Conservation (phyloP, 2,329 filamentous ascomycete species). For the Phaeosphaeriaceae sp. region DNA sequence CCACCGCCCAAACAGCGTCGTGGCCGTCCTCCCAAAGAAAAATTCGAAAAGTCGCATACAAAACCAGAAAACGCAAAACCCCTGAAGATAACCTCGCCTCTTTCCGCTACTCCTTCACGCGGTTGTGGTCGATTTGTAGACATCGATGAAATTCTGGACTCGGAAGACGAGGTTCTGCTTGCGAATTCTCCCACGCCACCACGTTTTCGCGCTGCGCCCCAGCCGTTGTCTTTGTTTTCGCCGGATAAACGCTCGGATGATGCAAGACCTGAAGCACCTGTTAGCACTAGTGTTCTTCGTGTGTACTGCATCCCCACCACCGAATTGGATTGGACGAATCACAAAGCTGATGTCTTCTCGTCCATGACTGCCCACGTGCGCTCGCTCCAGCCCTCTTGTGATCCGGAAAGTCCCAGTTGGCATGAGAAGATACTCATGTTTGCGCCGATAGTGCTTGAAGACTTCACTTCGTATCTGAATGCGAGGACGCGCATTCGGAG, state of each 20-base stretch:
- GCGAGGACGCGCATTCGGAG: conserved; percentile 28
- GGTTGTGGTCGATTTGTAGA: conserved; percentile 36
- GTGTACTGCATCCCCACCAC: conserved; percentile 24
- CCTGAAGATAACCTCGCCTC: background rate
- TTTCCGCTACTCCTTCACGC: conserved; percentile 21
- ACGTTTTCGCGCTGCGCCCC: conserved; percentile 23
- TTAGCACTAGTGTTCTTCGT: conserved; percentile 1
- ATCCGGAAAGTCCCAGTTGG: conserved; percentile 69
- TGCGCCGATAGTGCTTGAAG: conserved; percentile 88
- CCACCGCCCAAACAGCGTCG: conserved; percentile 16
- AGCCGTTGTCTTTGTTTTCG: conserved; percentile 23
- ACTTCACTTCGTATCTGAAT: conserved; percentile 85
- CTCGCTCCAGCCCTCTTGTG: conserved; percentile 48
- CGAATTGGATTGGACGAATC: conserved; percentile 38
- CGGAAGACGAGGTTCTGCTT: conserved; percentile 43
- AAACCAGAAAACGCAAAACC: conserved; percentile 3
- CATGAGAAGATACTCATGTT: conserved; percentile 94
- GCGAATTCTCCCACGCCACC: conserved; percentile 45
- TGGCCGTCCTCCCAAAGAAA: conserved; percentile 29
- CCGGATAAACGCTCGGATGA: conserved; percentile 3
- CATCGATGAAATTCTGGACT: conserved; percentile 51
- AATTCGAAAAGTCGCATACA: conserved; percentile 9
- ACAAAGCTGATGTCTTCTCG: conserved; percentile 52
- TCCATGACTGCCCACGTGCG: conserved; percentile 60
- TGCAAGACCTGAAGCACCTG: background rate